These are phyloP conservation scores for Fraxinus cuspidata DNA, from an alignment of 257 asterid species.

Conservation along the genomic window DNA sequence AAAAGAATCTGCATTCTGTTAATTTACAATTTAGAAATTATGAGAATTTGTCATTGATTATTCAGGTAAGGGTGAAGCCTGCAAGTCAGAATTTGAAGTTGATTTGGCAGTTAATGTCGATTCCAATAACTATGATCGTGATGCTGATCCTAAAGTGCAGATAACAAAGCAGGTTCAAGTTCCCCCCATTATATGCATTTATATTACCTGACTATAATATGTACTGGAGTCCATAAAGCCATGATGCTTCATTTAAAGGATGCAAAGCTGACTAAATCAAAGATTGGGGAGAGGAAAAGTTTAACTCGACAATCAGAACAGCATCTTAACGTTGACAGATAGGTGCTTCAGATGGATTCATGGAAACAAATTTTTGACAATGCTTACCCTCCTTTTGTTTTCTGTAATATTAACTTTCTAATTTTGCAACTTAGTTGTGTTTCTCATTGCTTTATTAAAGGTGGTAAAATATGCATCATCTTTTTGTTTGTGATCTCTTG, in stretches of 20 bases:
- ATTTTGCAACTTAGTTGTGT: not conserved
- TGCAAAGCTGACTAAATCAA: not conserved
- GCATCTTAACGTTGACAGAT: not conserved
- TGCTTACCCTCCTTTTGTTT: constrained; percentile 1
- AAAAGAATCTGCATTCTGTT: constrained; percentile 12
- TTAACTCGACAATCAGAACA: not conserved
- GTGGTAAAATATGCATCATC: constrained; percentile 19
- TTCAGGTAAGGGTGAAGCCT: constrained; percentile 80
- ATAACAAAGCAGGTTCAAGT: constrained; percentile 62
- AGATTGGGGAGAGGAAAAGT: not conserved
- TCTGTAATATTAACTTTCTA: constrained; percentile 18
- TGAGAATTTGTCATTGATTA: constrained; percentile 13
- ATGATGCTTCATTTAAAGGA: not conserved
- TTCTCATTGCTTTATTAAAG: constrained; percentile 10
- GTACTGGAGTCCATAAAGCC: not conserved
- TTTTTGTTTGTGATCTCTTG: constrained; percentile 28
- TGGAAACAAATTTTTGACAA: not conserved
- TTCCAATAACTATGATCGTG: constrained; percentile 61
- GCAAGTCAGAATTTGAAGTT: constrained; percentile 62
- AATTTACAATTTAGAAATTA: constrained; percentile 15
- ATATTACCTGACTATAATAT: not conserved
- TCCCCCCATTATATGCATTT: constrained; percentile 8
- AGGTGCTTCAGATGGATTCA: constrained; percentile 18
- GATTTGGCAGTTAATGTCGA: constrained; percentile 67
- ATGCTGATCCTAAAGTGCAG: constrained; percentile 42